phyloP scores from a whole-genome alignment of 495 filamentous ascomycete species.

The Neurospora sublineolata region DNA sequence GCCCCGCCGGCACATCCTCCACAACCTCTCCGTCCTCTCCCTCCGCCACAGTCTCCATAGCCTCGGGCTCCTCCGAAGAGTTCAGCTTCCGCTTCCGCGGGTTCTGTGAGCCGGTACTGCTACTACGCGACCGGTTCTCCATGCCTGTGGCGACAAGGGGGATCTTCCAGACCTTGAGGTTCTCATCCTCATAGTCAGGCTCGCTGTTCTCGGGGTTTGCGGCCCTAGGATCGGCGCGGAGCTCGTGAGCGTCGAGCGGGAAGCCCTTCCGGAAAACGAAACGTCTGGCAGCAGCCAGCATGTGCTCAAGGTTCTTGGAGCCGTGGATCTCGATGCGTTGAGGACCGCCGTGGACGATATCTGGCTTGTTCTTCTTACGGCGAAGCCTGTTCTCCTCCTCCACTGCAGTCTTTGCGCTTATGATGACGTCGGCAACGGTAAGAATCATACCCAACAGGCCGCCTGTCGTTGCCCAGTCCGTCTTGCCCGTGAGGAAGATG shows the following conservation, averaged over 20 bases:
- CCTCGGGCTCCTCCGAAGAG: conserved; percentile 34
- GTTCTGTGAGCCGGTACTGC: conserved; percentile 8
- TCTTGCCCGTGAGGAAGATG: conserved; percentile 68
- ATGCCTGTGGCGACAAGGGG: conserved; percentile 29
- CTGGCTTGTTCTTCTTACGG: conserved; percentile 19
- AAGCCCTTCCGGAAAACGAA: conserved; percentile 84
- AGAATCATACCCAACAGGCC: conserved; percentile 77
- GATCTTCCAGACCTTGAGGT: conserved; percentile 76
- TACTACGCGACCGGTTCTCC: conserved; percentile 2
- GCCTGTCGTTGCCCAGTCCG: conserved; percentile 64
- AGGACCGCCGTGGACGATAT: background rate
- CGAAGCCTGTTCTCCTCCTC: conserved; percentile 18
- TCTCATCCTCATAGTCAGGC: conserved; percentile 63
- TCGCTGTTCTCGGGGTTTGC: conserved; percentile 7
- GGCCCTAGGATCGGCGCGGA: conserved; percentile 31
- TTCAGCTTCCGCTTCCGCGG: conserved; percentile 13
- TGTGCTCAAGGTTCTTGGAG: conserved; percentile 62
- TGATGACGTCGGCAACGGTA: conserved; percentile 57
- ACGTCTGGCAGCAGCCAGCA: conserved; percentile 65
- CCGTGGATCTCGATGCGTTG: conserved; percentile 57
- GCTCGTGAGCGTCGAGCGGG: conserved; percentile 57
- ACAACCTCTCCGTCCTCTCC: background rate
- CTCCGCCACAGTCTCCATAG: conserved; percentile 37
- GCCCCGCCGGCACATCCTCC: conserved; percentile 5
- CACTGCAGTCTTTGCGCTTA: conserved; percentile 16